Evolutionary conservation across 306 rosid genomes (phyloP).

Genomic region (Cajanus cajan): DNA sequence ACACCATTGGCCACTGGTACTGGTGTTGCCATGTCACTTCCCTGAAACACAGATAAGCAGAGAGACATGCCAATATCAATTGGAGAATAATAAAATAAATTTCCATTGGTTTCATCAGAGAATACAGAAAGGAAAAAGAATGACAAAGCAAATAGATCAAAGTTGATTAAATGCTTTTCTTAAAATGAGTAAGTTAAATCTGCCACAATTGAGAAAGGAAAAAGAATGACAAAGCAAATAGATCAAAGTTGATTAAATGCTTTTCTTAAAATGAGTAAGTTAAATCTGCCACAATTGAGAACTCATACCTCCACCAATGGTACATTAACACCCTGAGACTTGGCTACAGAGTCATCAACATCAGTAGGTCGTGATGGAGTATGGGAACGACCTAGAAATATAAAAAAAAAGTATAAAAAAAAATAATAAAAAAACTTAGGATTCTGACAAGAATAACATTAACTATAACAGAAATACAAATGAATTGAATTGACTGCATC

Average conservation of each 20-base stretch:
- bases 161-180: neutral
- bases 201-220: conserved; percentile 1
- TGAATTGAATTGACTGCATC: neutral
- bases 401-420: too few relatives aligned
- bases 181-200: neutral
- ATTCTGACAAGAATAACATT: conserved; percentile 16
- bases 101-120: neutral
- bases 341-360: conserved; percentile 42
- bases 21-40: conserved; percentile 39
- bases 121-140: neutral
- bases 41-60: conserved; percentile 53
- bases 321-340: conserved; percentile 42
- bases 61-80: conserved; percentile 12
- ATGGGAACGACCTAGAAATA: conserved; percentile 50
- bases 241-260: neutral
- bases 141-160: neutral
- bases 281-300: conserved; percentile 10
- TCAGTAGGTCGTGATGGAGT: conserved; percentile 47
- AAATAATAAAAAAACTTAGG: too few relatives aligned
- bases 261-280: neutral
- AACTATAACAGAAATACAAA: neutral
- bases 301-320: conserved; percentile 60
- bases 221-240: neutral
- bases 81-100: neutral
- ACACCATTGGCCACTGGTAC: conserved; percentile 52